Conservation (phyloP, 2,329 filamentous ascomycete genomes). For the Aureobasidium pullulans region DNA sequence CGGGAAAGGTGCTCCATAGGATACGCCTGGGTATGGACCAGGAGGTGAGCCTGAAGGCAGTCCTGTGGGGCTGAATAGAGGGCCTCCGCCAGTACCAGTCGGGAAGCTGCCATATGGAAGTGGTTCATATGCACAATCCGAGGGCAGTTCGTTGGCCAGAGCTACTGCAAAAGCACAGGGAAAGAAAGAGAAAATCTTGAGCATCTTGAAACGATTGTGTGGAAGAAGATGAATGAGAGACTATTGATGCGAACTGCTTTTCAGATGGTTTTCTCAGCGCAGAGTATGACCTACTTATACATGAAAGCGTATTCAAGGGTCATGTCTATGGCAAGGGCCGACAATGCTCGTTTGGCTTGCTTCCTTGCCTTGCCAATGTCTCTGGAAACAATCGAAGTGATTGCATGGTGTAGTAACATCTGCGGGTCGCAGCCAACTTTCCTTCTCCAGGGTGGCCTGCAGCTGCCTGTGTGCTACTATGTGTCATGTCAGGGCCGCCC, state of each 20-base stretch:
- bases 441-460: slow-evolving; percentile 1
- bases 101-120: slow-evolving; percentile 1
- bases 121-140: slow-evolving; percentile 9
- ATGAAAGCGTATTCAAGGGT: background rate
- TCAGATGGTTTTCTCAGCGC: background rate
- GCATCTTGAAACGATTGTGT: slow-evolving; percentile 5
- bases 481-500: background rate
- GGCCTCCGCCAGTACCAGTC: background rate
- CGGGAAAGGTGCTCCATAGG: slow-evolving; percentile 7
- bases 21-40: background rate
- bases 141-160: background rate
- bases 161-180: background rate
- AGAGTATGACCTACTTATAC: slow-evolving; percentile 3
- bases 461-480: background rate
- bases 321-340: background rate
- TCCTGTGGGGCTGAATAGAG: background rate
- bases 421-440: background rate
- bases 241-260: background rate
- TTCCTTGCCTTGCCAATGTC: slow-evolving; percentile 3
- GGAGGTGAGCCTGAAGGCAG: background rate
- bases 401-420: background rate
- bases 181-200: background rate
- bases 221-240: background rate
- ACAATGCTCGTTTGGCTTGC: background rate
- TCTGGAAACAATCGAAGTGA: background rate